Evolutionary conservation across 495 filamentous ascomycete genomes (phyloP).

Genomic region (Paragyromitra xinjiangensis): DNA sequence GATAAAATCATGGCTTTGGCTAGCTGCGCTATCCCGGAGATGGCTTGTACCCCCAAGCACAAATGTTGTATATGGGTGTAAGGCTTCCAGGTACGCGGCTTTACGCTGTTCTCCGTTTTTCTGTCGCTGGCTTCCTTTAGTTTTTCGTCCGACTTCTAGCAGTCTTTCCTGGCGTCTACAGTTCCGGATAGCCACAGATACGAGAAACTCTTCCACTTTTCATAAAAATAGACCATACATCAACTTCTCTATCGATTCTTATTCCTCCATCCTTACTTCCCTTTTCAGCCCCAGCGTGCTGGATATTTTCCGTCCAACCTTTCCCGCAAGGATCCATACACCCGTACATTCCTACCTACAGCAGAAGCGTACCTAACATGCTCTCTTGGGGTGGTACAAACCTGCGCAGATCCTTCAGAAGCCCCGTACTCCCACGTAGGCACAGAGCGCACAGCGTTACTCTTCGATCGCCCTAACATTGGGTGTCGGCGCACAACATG

Average conservation of each 20-base stretch:
- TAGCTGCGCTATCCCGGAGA: neutral
- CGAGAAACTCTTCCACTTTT: neutral
- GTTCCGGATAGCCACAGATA: neutral
- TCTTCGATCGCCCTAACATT: neutral
- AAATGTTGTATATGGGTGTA: neutral
- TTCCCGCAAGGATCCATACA: slow-evolving; percentile 21
- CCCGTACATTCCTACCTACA: neutral
- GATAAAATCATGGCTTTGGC: neutral
- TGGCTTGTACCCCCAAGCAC: neutral
- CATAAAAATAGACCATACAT: neutral
- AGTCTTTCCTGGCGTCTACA: neutral
- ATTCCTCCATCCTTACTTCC: neutral
- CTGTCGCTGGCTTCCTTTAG: no score
- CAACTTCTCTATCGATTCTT: no score
- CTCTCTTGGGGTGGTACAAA: neutral
- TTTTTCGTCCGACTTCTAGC: no score
- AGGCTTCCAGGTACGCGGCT: neutral
- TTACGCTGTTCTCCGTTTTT: neutral
- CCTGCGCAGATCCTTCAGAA: neutral
- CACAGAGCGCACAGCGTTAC: neutral
- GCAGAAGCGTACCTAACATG: neutral
- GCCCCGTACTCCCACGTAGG: neutral
- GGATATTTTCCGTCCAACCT: slow-evolving; percentile 20
- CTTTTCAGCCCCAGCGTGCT: slow-evolving; percentile 21
- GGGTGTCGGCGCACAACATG: neutral